Evolutionary conservation across 2,329 filamentous ascomycete species (phyloP).

Genomic region (Ascochyta pisi): DNA sequence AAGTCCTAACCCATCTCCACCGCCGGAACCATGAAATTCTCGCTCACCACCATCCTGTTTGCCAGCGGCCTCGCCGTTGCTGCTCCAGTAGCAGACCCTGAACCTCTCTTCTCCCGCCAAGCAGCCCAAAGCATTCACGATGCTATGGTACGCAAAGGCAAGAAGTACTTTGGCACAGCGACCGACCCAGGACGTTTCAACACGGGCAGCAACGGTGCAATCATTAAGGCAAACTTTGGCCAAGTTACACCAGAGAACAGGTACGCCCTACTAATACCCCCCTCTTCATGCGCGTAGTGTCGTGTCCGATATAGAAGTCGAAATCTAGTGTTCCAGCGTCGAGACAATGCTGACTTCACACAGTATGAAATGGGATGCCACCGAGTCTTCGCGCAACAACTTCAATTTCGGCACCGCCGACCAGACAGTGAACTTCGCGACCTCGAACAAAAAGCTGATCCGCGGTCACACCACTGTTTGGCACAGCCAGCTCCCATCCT

Average conservation of each 20-base stretch:
- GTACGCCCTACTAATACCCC: constrained; percentile 15
- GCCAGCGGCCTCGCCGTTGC: constrained; percentile 36
- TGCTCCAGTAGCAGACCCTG: constrained; percentile 39
- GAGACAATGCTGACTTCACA: not conserved
- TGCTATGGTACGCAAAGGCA: constrained; percentile 68
- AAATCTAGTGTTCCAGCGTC: no score
- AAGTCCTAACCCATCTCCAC: not conserved
- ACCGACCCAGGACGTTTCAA: constrained; percentile 64
- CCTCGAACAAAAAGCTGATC: constrained; percentile 65
- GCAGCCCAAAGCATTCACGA: constrained; percentile 59
- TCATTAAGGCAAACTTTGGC: constrained; percentile 69
- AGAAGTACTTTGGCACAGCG: constrained; percentile 69
- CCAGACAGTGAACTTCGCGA: constrained; percentile 62
- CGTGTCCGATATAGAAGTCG: no score
- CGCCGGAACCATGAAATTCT: constrained; percentile 42
- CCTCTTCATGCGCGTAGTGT: not conserved
- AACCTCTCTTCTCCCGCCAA: constrained; percentile 40
- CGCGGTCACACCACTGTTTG: constrained; percentile 73
- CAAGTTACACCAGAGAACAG: constrained; percentile 71
- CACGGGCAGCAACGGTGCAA: constrained; percentile 59
- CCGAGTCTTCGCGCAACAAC: constrained; percentile 52
- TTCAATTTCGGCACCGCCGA: constrained; percentile 64
- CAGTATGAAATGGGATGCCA: constrained; percentile 73
- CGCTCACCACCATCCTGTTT: constrained; percentile 36
- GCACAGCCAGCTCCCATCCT: constrained; percentile 61